phyloP scores from a whole-genome alignment of 768 basidiomycete genomes.

The Sutorius australiensis region DNA sequence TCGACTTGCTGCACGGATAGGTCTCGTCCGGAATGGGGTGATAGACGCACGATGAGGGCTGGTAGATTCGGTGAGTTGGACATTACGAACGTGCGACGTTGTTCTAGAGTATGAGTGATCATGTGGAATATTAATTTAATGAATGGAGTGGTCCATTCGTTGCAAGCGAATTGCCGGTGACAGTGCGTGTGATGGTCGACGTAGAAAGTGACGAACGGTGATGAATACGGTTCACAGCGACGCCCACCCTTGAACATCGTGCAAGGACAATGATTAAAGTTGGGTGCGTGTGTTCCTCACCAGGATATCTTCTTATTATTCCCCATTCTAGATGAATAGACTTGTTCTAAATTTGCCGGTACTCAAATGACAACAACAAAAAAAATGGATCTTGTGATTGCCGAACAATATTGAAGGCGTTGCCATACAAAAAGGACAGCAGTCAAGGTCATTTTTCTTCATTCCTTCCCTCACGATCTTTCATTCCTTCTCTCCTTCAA shows the following conservation, averaged over 20 bases:
- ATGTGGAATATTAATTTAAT: conserved; percentile 1
- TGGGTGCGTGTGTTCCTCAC: not conserved
- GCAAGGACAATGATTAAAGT: not conserved
- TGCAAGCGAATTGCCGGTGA: not conserved
- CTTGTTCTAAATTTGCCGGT: conserved; percentile 8
- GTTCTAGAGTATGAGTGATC: not conserved
- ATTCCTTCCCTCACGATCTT: conserved; percentile 15
- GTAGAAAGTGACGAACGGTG: not conserved
- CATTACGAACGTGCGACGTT: conserved; percentile 7
- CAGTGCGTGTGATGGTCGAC: not conserved
- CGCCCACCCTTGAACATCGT: not conserved
- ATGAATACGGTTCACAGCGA: too few species aligned
- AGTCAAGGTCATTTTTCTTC: not conserved
- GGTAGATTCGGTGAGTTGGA: conserved; percentile 4
- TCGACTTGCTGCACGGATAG: conserved; percentile 83
- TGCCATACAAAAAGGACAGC: conserved; percentile 14
- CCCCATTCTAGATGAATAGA: not conserved
- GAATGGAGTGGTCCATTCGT: not conserved
- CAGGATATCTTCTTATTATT: not conserved
- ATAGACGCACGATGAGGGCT: conserved; percentile 7
- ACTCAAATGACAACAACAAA: conserved; percentile 3
- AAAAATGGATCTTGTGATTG: not conserved
- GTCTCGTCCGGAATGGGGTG: conserved; percentile 46
- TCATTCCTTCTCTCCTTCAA: conserved; percentile 1
- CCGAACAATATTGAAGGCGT: conserved; percentile 9